Evolutionary conservation across 2,329 filamentous ascomycete species (phyloP), one percentile per base, ranked within the genome.

Genomic region (Xylariaceae sp.): DNA sequence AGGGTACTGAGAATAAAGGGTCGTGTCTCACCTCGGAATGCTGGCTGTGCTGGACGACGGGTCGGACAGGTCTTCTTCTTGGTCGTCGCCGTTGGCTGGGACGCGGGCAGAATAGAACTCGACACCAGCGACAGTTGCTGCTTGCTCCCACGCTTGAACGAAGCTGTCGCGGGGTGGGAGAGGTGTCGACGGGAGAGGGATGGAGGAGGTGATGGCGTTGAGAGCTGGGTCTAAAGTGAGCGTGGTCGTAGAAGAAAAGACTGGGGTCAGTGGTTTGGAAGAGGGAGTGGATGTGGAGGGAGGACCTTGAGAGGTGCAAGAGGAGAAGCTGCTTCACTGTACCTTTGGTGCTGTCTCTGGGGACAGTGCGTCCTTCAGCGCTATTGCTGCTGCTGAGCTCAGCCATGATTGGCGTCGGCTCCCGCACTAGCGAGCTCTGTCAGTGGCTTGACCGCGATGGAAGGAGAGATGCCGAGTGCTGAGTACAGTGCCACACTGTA

Each of bases 21-120:
- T 41, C 39, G 43, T 57, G 54, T 59, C 56, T 59, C 49, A 59
- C 56, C 56, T 51, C 50, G 50, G 49, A 45, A 42, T 32, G 18
- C 28, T 40, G 47, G 41, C 42, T 47, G 42, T 39, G 39, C 33
- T 43, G 43, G 39, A 24, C 50, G 45, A 43, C 43, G 49, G 32
- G 50, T 47, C 45, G 49, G 47, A 43, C n/a, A n/a, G n/a, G 45
- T 51, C 47, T 44, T 43, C 45, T 34, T 45, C 34, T 30, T 44
- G n/a, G 26, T 12, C 24, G 35, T 17, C 13, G 13, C 16, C 35
- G 35, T 9, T 11, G 19, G 16, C 11, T 30, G 9, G 28, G 24
- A 8, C 16, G 36, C 17, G 3, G n/a, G 31, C 7, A 22, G 11
- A n/a, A n/a, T n/a, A n/a, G n/a, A n/a, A n/a, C n/a, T n/a, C 15